Evolutionary conservation across 179 eudicot genomes (phyloP), one percentile per base, ranked within the genome.

Genomic region (Spinacia oleracea): DNA sequence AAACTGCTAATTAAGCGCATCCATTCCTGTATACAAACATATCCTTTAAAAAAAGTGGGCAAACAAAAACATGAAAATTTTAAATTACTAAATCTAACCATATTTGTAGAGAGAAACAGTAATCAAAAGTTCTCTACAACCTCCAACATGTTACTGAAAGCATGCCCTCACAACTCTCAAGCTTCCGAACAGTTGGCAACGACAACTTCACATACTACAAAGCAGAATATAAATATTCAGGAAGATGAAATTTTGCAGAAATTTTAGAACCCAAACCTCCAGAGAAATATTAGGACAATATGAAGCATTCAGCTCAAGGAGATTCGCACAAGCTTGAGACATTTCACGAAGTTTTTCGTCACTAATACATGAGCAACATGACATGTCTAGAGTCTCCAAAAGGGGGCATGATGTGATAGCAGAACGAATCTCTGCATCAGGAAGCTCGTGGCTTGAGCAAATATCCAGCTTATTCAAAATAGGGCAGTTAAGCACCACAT

Each of bases 361-460:
- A 73, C 89, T 96, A 77, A 96, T 94, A 87, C 97, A 89, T 38
- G 96, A 93, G 83, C 99, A 96, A 78, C 91, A 91, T 63, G 98
- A 92, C 93, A 93, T 92, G 80, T 96, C 97, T 87, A 96, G 79
- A 35, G 88, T 88, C 82, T 93, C 96, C 83, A 96, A 83, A 70
- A 89, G 89, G 32, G 94, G 98, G 88, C 99, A 96, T 72, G 99
- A 87, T 45, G 85, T 87, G 59, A 90, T 96, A 53, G 97, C 96
- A 83, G 98, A 88, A 59, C 98, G 98, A 51, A 96, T 91, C 55
- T 92, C 98, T 69, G 96, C 89, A 90, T 96, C 99, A 55, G 96
- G 88, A 83, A 96, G 91, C 93, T 96, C 93, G 91, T 96, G 99
- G 87, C 99, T 93, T 77, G 98, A 89, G 16, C 94, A 94, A 45